phyloP scores from a whole-genome alignment of 2,329 filamentous ascomycete species.

The Zarea fungicola region DNA sequence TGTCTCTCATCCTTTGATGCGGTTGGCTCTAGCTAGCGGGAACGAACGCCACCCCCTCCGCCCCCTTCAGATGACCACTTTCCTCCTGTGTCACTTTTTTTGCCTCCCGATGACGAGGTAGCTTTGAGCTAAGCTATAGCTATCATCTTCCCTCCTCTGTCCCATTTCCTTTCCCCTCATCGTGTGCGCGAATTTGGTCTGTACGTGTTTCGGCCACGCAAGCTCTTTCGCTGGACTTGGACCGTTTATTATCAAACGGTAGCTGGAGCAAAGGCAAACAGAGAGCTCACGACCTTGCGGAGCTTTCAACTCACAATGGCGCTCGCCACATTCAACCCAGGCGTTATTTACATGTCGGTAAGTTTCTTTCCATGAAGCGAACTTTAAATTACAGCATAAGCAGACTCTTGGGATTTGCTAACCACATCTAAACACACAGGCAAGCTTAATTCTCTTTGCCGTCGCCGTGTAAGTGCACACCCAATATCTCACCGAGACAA shows the following conservation, averaged over 20 bases:
- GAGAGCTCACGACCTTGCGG: neutral
- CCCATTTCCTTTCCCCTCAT: neutral
- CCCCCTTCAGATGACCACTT: slow-evolving; percentile 4
- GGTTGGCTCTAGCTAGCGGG: neutral
- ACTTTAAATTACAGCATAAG: neutral
- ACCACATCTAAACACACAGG: neutral
- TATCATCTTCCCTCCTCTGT: neutral
- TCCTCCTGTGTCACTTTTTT: neutral
- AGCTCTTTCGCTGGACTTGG: neutral
- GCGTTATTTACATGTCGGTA: slow-evolving; percentile 14
- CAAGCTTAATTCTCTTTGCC: slow-evolving; percentile 10
- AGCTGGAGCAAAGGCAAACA: neutral
- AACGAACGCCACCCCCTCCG: slow-evolving; percentile 1
- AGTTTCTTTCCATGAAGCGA: too few relatives aligned
- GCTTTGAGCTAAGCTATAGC: neutral
- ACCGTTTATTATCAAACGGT: neutral
- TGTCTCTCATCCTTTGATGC: neutral
- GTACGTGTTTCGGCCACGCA: neutral
- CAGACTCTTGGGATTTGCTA: neutral
- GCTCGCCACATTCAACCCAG: slow-evolving; percentile 6
- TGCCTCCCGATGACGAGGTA: neutral
- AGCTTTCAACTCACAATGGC: neutral
- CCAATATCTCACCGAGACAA: too few relatives aligned
- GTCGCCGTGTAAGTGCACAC: slow-evolving; percentile 11
- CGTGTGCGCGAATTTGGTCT: neutral